Conservation (phyloP, 1,139 yeast species). For the Geotrichum klebahnii region DNA sequence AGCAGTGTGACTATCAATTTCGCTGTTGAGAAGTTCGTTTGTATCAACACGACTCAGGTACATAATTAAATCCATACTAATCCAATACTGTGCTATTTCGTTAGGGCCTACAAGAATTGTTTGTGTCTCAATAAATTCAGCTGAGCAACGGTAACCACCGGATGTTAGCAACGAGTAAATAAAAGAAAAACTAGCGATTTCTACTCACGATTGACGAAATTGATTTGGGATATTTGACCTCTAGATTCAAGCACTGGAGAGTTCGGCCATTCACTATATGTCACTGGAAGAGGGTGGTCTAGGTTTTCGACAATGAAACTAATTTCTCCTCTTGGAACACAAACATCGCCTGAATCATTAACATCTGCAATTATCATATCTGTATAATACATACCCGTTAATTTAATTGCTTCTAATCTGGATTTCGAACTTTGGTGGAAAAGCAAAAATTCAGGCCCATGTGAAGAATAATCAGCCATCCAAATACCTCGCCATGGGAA, state of each 20-base stretch:
- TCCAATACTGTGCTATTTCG: conserved; percentile 23
- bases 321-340: conserved; percentile 35
- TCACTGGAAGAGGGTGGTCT: conserved; percentile 24
- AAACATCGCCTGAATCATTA: conserved; percentile 27
- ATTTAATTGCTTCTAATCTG: conserved; percentile 33
- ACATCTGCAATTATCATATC: not conserved
- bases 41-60: conserved; percentile 21
- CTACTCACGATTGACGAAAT: conserved; percentile 27
- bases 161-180: not conserved
- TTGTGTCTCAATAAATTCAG: conserved; percentile 28
- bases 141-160: not conserved
- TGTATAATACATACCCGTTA: conserved; percentile 30
- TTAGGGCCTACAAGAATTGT: conserved; percentile 29
- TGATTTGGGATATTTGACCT: conserved; percentile 30
- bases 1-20: not conserved
- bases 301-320: conserved; percentile 32
- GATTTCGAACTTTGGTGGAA: conserved; percentile 28
- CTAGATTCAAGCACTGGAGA: conserved; percentile 28
- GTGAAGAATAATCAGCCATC: conserved; percentile 27
- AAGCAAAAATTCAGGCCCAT: conserved; percentile 28
- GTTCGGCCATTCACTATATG: conserved; percentile 30
- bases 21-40: conserved; percentile 1
- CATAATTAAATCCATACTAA: conserved; percentile 20
- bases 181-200: not conserved
- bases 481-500: conserved; percentile 33